Base-by-base conservation (phyloP, 2,329 filamentous ascomycete genomes). In the Stylonectria norvegica region DNA sequence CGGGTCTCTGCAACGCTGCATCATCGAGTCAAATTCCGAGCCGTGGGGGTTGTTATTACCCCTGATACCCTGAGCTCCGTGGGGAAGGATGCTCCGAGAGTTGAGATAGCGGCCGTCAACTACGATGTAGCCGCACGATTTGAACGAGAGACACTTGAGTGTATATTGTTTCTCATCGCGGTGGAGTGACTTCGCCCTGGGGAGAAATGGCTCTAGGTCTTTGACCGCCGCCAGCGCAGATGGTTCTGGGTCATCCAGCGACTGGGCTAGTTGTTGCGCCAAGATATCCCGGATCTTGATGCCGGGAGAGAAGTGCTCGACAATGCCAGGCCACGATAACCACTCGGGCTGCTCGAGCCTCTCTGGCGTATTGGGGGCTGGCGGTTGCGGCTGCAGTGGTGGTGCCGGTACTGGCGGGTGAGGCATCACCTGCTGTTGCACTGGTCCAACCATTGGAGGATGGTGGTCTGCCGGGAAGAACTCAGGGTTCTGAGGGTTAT, bases 51-150 rank as follows among this genome's bases (percentile, higher is more conserved):
- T 55, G 5, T 45, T 46, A 15, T 53, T 57, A 11, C 44, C 50
- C 9, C 31, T 38, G n/a, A 58, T 32, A 12, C 49, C 47, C 19
- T 56, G 52, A 3, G 45, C 47, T 9, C 54, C 44, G 9, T 46
- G 28, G 3, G 60, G 56, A 15, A 69, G 48, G 33, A 70, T 53
- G 17, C 47, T 47, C 35, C 63, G 58, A 8, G 70, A 64, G 40
- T 69, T 62, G 32, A 71, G 58, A 18, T 56, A 55, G 1, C 54
- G 38, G 0, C 45, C 20, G 14, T 66, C 61, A 2, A 83, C 56
- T 5, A 62, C 58, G 22, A 72, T 75, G 51, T 84, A 84, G 36
- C 81, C 81, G 54, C 80, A 84, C 0, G 78, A 83, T 20, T 71
- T 72, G 60, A 84, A 73, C 1, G 69, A 66, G 20, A 83, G 60